Percentiles rank a stretch among this genome's conserved stretches.
These are phyloP conservation scores for Mycena floridula DNA, from an alignment of 768 basidiomycete genomes.

Conservation along the genomic window DNA sequence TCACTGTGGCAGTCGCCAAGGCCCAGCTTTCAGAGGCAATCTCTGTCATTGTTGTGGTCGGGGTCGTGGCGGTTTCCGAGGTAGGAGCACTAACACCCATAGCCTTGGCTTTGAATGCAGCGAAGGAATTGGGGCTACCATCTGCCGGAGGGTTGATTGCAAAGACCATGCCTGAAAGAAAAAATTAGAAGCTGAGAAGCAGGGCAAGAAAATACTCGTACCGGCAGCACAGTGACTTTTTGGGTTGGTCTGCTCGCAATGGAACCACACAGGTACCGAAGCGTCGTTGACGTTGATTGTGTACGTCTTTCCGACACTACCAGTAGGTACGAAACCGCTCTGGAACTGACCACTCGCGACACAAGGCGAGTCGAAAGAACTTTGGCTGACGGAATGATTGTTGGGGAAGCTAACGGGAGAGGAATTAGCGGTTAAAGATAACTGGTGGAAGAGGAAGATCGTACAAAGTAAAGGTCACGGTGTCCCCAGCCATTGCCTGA, in stretches of 20 bases:
- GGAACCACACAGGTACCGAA: slow-evolving; percentile 49
- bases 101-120: slow-evolving; percentile 43
- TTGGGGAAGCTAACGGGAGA: slow-evolving; percentile 31
- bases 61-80: slow-evolving; percentile 8
- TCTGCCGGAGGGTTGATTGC: slow-evolving; percentile 51
- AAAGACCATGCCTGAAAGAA: slow-evolving; percentile 55
- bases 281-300: slow-evolving; percentile 35
- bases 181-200: not conserved
- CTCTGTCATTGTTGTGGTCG: slow-evolving; percentile 19
- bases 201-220: slow-evolving; percentile 2
- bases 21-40: slow-evolving; percentile 28
- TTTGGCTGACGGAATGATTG: slow-evolving; percentile 43
- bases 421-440: not conserved
- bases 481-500: slow-evolving; percentile 38
- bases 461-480: slow-evolving; percentile 42
- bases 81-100: slow-evolving; percentile 21
- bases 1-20: slow-evolving; percentile 36
- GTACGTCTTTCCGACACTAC: slow-evolving; percentile 27
- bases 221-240: slow-evolving; percentile 41
- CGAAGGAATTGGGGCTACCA: slow-evolving; percentile 33
- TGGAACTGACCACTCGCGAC: slow-evolving; percentile 29
- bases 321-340: slow-evolving; percentile 22
- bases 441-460: slow-evolving; percentile 21
- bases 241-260: slow-evolving; percentile 38
- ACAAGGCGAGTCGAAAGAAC: slow-evolving; percentile 35